Evolutionary conservation across 2,329 filamentous ascomycete genomes (phyloP).

Genomic region (Periconia sp.): DNA sequence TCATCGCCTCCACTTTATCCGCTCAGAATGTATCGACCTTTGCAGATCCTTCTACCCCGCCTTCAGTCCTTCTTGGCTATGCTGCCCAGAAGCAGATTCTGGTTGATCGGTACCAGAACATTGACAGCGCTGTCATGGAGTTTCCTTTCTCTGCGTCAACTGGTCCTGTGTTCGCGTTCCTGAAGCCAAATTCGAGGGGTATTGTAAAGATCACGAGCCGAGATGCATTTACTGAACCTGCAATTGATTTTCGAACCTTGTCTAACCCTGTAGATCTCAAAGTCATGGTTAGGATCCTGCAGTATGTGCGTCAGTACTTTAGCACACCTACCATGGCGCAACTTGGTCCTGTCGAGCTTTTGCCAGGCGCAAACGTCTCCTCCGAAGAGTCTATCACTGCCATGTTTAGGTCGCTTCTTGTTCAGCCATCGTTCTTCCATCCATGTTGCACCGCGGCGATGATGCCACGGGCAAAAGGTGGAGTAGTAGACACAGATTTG

Average conservation of each 20-base stretch:
- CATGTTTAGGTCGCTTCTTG: background rate
- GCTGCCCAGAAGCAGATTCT: slow-evolving; percentile 28
- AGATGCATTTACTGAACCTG: slow-evolving; percentile 27
- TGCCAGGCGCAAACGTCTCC: slow-evolving; percentile 23
- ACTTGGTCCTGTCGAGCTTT: slow-evolving; percentile 19
- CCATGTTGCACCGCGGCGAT: slow-evolving; percentile 25
- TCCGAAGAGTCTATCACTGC: slow-evolving; percentile 6
- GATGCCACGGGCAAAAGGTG: slow-evolving; percentile 24
- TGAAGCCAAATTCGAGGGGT: slow-evolving; percentile 38
- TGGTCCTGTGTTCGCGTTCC: slow-evolving; percentile 11
- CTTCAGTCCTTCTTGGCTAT: slow-evolving; percentile 6
- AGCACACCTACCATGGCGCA: slow-evolving; percentile 12
- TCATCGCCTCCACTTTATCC: too few species aligned
- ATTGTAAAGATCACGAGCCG: slow-evolving; percentile 40
- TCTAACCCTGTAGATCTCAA: slow-evolving; percentile 38
- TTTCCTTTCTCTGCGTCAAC: slow-evolving; percentile 19
- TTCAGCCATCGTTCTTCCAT: slow-evolving; percentile 23
- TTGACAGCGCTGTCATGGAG: slow-evolving; percentile 29
- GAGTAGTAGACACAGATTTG: slow-evolving; percentile 24
- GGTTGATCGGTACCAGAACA: slow-evolving; percentile 17
- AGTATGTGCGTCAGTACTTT: slow-evolving; percentile 29
- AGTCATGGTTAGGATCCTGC: slow-evolving; percentile 28
- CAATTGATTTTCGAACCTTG: slow-evolving; percentile 38
- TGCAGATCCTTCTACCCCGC: too few species aligned
- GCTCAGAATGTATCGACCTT: too few species aligned